Evolutionary conservation across 495 filamentous ascomycete genomes (phyloP).

Genomic region (Penicillium atrosanguineum): DNA sequence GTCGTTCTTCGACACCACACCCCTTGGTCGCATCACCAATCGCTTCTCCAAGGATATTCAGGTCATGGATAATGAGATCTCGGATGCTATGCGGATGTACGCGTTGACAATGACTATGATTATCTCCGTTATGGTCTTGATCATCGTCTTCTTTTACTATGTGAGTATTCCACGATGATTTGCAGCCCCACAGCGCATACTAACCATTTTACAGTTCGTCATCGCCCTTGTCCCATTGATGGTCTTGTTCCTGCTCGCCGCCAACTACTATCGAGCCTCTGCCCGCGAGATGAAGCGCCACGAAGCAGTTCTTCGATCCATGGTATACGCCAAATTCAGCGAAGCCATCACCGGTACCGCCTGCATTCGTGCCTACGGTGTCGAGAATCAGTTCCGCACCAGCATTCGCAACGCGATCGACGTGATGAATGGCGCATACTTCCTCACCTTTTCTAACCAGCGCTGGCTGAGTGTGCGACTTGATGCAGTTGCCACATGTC

Average conservation of each 20-base stretch:
- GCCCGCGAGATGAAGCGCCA: slow-evolving; percentile 93
- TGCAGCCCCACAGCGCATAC: neutral
- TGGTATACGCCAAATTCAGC: slow-evolving; percentile 86
- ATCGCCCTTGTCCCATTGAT: slow-evolving; percentile 83
- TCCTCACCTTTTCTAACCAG: slow-evolving; percentile 90
- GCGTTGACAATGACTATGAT: slow-evolving; percentile 79
- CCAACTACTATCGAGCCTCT: slow-evolving; percentile 85
- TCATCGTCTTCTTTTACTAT: slow-evolving; percentile 91
- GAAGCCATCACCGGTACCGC: slow-evolving; percentile 82
- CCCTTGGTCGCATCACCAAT: slow-evolving; percentile 93
- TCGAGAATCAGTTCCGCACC: slow-evolving; percentile 68
- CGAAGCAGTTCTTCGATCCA: slow-evolving; percentile 82
- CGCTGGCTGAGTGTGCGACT: slow-evolving; percentile 85
- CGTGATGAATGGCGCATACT: slow-evolving; percentile 91
- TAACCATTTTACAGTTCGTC: slow-evolving; percentile 54
- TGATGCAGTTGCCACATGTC: slow-evolving; percentile 73
- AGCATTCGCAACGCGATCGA: slow-evolving; percentile 72
- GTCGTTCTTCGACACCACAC: slow-evolving; percentile 97
- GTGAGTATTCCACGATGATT: slow-evolving; percentile 20
- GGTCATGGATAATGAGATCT: slow-evolving; percentile 90
- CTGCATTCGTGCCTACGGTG: slow-evolving; percentile 84
- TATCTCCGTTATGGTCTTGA: slow-evolving; percentile 76
- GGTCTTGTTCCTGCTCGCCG: slow-evolving; percentile 75
- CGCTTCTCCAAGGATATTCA: slow-evolving; percentile 95
- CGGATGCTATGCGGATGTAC: slow-evolving; percentile 92